These are phyloP conservation scores for Penicillium soppii DNA, from an alignment of 495 filamentous ascomycete genomes.

Conservation along the genomic window DNA sequence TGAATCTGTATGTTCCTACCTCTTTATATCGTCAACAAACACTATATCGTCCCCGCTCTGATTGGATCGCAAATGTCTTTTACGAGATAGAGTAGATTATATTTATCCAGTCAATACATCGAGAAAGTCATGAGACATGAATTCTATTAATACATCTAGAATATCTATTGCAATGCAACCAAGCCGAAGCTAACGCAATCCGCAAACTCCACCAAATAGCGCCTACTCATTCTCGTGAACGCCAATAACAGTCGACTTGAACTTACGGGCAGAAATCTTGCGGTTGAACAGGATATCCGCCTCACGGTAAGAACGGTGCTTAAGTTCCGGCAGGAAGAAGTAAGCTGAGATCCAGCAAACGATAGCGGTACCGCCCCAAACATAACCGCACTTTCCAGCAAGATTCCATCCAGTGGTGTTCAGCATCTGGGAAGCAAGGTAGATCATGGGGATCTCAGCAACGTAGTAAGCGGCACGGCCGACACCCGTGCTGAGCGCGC, in stretches of 20 bases:
- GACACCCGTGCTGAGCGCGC: conserved; percentile 51
- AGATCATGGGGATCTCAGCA: conserved; percentile 52
- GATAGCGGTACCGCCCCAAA: conserved; percentile 30
- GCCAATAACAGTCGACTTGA: conserved; percentile 48
- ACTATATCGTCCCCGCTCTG: no score
- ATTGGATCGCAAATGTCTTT: no score
- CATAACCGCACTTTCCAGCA: conserved; percentile 36
- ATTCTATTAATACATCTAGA: no score
- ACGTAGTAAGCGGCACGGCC: conserved; percentile 48
- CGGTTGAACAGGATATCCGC: conserved; percentile 43
- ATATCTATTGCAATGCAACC: no score
- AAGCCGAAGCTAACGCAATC: no score
- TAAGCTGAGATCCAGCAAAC: conserved; percentile 25
- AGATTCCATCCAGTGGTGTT: conserved; percentile 36
- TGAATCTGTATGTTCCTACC: no score
- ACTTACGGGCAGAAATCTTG: conserved; percentile 27
- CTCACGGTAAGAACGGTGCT: conserved; percentile 40
- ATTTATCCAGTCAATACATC: no score
- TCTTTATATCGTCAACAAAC: no score
- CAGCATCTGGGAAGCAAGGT: conserved; percentile 48
- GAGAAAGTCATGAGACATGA: no score
- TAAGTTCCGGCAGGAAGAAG: conserved; percentile 39
- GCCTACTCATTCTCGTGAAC: conserved; percentile 52
- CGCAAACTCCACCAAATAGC: no score
- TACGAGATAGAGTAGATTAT: no score